Evolutionary conservation across 768 basidiomycete genomes (phyloP).

Genomic region (Russula dissimulans): DNA sequence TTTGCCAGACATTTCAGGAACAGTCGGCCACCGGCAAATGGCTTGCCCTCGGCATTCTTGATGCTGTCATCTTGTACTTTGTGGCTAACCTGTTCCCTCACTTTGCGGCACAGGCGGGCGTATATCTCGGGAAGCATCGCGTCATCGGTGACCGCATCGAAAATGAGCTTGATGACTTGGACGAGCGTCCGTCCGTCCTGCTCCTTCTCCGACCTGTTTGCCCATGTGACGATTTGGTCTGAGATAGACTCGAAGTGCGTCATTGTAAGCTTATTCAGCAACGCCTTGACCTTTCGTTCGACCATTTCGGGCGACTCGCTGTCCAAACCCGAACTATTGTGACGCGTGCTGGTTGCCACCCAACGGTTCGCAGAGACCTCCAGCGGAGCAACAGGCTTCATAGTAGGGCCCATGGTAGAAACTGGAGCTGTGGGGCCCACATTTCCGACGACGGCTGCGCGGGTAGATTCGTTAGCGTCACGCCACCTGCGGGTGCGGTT

Average conservation of each 20-base stretch:
- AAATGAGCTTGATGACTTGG: constrained; percentile 91
- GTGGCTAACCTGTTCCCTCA: constrained; percentile 88
- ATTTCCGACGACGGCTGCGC: constrained; percentile 34
- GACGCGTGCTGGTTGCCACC: constrained; percentile 46
- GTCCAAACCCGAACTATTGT: constrained; percentile 34
- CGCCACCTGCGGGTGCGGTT: constrained; percentile 72
- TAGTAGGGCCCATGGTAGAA: constrained; percentile 27
- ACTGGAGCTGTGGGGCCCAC: constrained; percentile 20
- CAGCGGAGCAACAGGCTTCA: constrained; percentile 72
- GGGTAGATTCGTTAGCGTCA: constrained; percentile 65
- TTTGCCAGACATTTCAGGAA: constrained; percentile 97
- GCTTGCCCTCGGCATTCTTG: constrained; percentile 70
- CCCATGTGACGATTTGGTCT: constrained; percentile 90
- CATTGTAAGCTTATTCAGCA: constrained; percentile 95
- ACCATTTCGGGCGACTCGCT: constrained; percentile 56
- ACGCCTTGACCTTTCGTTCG: constrained; percentile 83
- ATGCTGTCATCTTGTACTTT: constrained; percentile 86
- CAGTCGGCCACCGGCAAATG: constrained; percentile 85
- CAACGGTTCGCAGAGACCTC: constrained; percentile 74
- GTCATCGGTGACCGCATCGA: constrained; percentile 96
- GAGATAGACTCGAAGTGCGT: constrained; percentile 95
- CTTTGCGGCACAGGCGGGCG: constrained; percentile 86
- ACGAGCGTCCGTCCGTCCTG: constrained; percentile 90
- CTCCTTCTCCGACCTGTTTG: constrained; percentile 88
- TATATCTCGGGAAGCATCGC: constrained; percentile 97